phyloP scores from a whole-genome alignment of 148 eudicot species.

The Chenopodium formosanum region DNA sequence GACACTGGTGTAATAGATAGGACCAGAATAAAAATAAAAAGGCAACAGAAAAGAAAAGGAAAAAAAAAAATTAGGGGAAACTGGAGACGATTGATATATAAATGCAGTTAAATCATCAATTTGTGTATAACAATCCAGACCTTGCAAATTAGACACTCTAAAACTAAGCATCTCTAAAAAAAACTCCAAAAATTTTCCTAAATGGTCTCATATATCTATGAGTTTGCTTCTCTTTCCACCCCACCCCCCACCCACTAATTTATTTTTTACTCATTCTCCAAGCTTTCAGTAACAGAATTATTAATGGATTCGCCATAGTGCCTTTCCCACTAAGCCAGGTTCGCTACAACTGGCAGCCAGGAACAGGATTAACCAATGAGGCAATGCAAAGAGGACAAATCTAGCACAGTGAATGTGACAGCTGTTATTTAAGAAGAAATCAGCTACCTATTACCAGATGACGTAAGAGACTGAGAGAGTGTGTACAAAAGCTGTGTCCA shows the following conservation, averaged over 20 bases:
- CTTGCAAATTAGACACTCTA: too few species aligned
- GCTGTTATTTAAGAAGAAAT: background rate
- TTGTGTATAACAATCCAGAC: too few species aligned
- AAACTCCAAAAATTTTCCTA: background rate
- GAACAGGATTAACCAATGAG: background rate
- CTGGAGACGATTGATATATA: too few species aligned
- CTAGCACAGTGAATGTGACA: background rate
- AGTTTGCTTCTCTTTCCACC: too few species aligned
- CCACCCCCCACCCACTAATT: too few species aligned
- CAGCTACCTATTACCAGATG: slow-evolving; percentile 60
- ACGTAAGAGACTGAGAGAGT: slow-evolving; percentile 72
- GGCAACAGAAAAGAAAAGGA: too few species aligned
- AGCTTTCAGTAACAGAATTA: background rate
- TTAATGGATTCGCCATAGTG: background rate
- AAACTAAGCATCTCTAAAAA: background rate
- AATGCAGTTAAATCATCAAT: too few species aligned
- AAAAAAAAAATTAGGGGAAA: too few species aligned
- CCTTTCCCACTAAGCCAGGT: background rate
- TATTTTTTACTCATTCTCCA: background rate
- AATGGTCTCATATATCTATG: background rate
- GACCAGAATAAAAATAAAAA: background rate
- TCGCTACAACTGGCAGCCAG: background rate
- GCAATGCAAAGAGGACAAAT: slow-evolving; percentile 3
- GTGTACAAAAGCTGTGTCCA: slow-evolving; percentile 93
- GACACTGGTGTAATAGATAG: background rate